phyloP scores from a whole-genome alignment of 352 stramenopile genomes.

The Globisporangium uncinulatum region DNA sequence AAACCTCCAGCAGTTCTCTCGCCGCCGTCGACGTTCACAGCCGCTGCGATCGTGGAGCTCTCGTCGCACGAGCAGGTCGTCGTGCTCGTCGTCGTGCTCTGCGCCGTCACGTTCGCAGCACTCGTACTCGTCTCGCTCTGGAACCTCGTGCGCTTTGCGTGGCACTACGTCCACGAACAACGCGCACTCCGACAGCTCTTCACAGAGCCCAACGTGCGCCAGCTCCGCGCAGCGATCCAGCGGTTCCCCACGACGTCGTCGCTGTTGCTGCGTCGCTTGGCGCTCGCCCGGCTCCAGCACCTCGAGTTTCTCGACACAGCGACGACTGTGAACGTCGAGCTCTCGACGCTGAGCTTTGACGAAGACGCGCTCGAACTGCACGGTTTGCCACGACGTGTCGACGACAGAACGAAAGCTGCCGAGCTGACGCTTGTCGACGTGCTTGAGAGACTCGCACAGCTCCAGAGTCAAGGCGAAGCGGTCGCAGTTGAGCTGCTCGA shows the following conservation, averaged over 20 bases:
- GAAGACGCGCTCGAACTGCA: slow-evolving; percentile 31
- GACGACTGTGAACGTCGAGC: slow-evolving; percentile 23
- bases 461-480: slow-evolving; percentile 47
- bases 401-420: slow-evolving; percentile 14
- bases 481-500: slow-evolving; percentile 47
- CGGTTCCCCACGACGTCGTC: slow-evolving; percentile 30
- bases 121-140: slow-evolving; percentile 28
- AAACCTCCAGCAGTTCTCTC: not conserved
- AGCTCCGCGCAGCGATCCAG: slow-evolving; percentile 25
- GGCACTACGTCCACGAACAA: slow-evolving; percentile 36
- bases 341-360: slow-evolving; percentile 34
- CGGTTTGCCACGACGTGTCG: slow-evolving; percentile 27
- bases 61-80: slow-evolving; percentile 50
- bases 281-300: slow-evolving; percentile 37
- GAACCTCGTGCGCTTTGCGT: slow-evolving; percentile 36
- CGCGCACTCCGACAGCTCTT: slow-evolving; percentile 40
- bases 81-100: slow-evolving; percentile 51
- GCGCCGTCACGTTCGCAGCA: slow-evolving; percentile 28
- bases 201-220: slow-evolving; percentile 13
- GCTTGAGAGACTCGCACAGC: slow-evolving; percentile 43
- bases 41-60: slow-evolving; percentile 40
- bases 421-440: slow-evolving; percentile 64
- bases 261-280: slow-evolving; percentile 41
- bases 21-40: not conserved
- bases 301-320: slow-evolving; percentile 35